A percentile compares a stretch with the other conserved stretches of the same genome.
Conservation (phyloP, 495 filamentous ascomycete species). For the Penicillium silybi region DNA sequence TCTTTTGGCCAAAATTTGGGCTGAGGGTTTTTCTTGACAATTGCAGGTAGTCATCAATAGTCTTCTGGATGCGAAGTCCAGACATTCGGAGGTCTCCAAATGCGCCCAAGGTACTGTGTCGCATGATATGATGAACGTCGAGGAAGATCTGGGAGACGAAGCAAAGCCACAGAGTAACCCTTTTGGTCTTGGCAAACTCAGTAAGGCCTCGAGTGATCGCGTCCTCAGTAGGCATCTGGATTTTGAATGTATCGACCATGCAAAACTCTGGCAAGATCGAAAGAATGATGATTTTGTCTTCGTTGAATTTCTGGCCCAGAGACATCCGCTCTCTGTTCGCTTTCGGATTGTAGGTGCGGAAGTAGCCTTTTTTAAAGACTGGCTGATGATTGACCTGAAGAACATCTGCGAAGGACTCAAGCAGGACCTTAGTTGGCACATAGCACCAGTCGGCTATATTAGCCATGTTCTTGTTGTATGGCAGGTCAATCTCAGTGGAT, state of each 20-base stretch:
- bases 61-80: conserved; percentile 27
- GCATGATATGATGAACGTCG: conserved; percentile 31
- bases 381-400: conserved; percentile 22
- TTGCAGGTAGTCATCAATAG: conserved; percentile 23
- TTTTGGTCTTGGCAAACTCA: conserved; percentile 25
- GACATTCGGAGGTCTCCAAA: conserved; percentile 29
- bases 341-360: conserved; percentile 28
- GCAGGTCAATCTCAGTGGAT: conserved; percentile 25
- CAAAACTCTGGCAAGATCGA: conserved; percentile 29
- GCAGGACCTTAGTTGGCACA: conserved; percentile 20
- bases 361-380: conserved; percentile 28
- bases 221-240: conserved; percentile 23
- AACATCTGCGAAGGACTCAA: conserved; percentile 25
- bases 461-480: conserved; percentile 29
- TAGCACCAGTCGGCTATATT: conserved; percentile 29
- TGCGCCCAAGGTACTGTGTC: conserved; percentile 19
- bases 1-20: conserved; percentile 28
- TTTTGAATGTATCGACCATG: conserved; percentile 21
- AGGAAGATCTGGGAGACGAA: conserved; percentile 32
- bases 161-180: conserved; percentile 25
- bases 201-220: conserved; percentile 26
- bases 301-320: conserved; percentile 24
- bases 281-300: conserved; percentile 30
- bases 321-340: conserved; percentile 27
- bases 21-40: conserved; percentile 20